Conservation (phyloP, 2,329 filamentous ascomycete genomes). For the Colletotrichum liaoningense region DNA sequence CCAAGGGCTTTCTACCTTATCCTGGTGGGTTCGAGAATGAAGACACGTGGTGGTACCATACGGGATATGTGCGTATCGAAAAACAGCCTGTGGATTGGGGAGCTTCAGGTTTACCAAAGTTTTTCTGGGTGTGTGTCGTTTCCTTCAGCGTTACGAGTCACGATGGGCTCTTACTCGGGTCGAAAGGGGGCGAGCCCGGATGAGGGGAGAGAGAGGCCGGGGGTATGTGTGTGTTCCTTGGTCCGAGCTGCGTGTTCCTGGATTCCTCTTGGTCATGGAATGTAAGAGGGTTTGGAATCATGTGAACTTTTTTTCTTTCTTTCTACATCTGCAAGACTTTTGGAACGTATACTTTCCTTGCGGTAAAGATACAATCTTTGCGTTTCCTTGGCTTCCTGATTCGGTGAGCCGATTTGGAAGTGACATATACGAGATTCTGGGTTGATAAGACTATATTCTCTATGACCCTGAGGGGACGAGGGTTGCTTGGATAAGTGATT, state of each 20-base stretch:
- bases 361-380: background rate
- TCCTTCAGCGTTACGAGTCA: background rate
- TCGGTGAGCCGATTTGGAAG: background rate
- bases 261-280: slow-evolving; percentile 23
- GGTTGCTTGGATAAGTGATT: background rate
- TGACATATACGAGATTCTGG: background rate
- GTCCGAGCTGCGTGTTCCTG: background rate
- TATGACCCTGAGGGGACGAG: background rate
- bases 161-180: background rate
- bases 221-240: background rate
- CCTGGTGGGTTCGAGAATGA: background rate
- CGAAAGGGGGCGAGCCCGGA: background rate
- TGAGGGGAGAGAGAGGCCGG: background rate
- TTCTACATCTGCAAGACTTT: background rate
- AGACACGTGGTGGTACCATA: background rate
- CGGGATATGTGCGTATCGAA: background rate
- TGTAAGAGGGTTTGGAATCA: background rate
- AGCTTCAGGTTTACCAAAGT: too few species aligned
- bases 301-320: background rate
- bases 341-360: background rate
- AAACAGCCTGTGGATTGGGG: background rate
- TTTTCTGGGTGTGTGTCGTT: background rate
- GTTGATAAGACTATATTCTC: background rate
- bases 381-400: background rate
- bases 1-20: background rate